Base-by-base conservation (phyloP, 2,329 filamentous ascomycete species). In the Lecanicillium sp. region DNA sequence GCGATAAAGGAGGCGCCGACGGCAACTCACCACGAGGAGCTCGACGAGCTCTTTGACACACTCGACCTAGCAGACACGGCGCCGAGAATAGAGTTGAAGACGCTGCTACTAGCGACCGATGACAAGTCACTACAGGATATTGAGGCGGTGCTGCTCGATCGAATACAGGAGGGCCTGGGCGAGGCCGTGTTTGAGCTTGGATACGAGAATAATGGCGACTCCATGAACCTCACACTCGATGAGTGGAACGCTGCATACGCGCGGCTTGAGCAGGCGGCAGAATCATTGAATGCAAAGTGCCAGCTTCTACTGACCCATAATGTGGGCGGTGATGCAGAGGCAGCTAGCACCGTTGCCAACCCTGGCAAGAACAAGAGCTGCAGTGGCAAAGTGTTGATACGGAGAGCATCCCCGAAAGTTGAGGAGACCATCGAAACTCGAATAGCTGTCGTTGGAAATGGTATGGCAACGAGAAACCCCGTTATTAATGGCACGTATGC, bases 371-470 rank as follows among this genome's bases (percentile, higher is more conserved):
- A 86, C 44, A 83, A 77, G 48, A 81, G 80, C 38, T 83, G 81
- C 48, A 84, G 79, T 46, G 88, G 89, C n/a, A 97, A 95, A 59
- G 60, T 96, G 36, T 75, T 97, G 51, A 74, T 97, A 44, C 79
- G 92, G 29, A 80, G 83, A 54, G 67, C 76, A 17, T 87, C 89
- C 3, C 66, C 72, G 15, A 82, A 73, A 11, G 76, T 87, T 5
- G 88, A 97, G 56, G 80, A 94, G 41, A 85, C 94, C 18, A 95
- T 96, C 44, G 92, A 98, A 71, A 95, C 90, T 9, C 71, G 92
- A 49, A 94, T 98, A 64, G 92, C 90, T 1, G 92, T 98, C 1
- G 92, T 98, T 7, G 92, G 92, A 35, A 98, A 98, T 66, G 87
- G 78, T 81, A 58, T 15, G 36, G 13, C 13, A 56, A 68, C 47